phyloP scores from a whole-genome alignment of 805 yeast species.

The Dipodascus albidus region DNA sequence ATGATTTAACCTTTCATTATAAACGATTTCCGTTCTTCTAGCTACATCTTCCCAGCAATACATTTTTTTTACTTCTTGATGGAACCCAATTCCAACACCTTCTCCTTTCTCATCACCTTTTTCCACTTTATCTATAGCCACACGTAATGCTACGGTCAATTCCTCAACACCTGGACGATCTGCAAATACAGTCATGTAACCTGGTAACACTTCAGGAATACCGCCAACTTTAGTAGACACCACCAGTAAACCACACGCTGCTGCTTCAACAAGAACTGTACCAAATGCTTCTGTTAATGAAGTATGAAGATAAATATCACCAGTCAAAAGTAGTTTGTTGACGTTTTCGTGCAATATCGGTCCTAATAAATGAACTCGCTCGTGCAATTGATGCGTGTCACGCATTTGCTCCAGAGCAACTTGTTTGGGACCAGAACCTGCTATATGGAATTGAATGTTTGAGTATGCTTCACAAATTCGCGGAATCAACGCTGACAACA shows the following conservation, averaged over 20 bases:
- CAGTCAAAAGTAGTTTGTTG: conserved; percentile 82
- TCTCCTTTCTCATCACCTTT: conserved; percentile 52
- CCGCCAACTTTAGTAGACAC: conserved; percentile 97
- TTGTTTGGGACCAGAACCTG: conserved; percentile 96
- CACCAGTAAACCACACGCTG: conserved; percentile 85
- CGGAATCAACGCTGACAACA: conserved; percentile 77
- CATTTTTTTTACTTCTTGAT: conserved; percentile 64
- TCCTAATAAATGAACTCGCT: conserved; percentile 76
- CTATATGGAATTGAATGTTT: conserved; percentile 69
- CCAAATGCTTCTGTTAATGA: conserved; percentile 97
- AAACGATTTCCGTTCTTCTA: conserved; percentile 70
- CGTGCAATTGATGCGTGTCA: conserved; percentile 75
- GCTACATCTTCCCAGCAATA: conserved; percentile 93
- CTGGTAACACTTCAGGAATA: conserved; percentile 90
- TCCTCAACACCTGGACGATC: conserved; percentile 71
- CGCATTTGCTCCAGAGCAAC: conserved; percentile 93
- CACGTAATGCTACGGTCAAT: conserved; percentile 54
- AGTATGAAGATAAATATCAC: conserved; percentile 89
- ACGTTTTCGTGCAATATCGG: conserved; percentile 88
- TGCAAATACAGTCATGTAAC: conserved; percentile 86
- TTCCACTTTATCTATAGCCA: conserved; percentile 55
- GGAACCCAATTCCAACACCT: conserved; percentile 68
- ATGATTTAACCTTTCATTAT: conserved; percentile 32
- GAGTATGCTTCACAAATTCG: conserved; percentile 53
- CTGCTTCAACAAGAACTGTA: conserved; percentile 94